These are phyloP conservation scores for Detonula confervacea DNA, from an alignment of 352 stramenopile species.

Conservation along the genomic window DNA sequence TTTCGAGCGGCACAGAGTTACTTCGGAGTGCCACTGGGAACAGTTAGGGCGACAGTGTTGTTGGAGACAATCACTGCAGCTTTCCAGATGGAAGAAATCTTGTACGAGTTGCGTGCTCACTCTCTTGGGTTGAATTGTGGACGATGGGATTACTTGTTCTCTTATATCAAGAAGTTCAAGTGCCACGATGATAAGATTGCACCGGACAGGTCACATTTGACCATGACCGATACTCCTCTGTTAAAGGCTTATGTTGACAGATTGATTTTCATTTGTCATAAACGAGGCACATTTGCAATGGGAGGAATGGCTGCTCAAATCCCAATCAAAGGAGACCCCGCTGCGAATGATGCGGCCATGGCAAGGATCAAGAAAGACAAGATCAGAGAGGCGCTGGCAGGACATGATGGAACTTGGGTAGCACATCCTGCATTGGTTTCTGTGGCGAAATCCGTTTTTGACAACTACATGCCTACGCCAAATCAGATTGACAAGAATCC, in stretches of 20 bases:
- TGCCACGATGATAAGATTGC: slow-evolving; percentile 91
- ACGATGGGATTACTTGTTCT: slow-evolving; percentile 98
- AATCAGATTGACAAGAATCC: slow-evolving; percentile 89
- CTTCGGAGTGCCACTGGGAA: slow-evolving; percentile 90
- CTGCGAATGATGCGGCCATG: slow-evolving; percentile 91
- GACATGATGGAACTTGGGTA: slow-evolving; percentile 96
- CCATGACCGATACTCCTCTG: slow-evolving; percentile 92
- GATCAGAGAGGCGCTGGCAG: slow-evolving; percentile 88
- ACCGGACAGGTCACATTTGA: slow-evolving; percentile 91
- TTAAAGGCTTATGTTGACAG: slow-evolving; percentile 95
- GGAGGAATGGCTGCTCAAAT: slow-evolving; percentile 97
- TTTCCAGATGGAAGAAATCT: slow-evolving; percentile 97
- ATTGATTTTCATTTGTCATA: slow-evolving; percentile 94
- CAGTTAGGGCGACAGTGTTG: slow-evolving; percentile 92
- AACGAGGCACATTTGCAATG: slow-evolving; percentile 94
- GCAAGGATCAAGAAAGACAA: slow-evolving; percentile 91
- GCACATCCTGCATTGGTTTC: slow-evolving; percentile 93
- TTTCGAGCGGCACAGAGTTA: slow-evolving; percentile 93
- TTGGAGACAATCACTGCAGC: slow-evolving; percentile 96
- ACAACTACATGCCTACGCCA: slow-evolving; percentile 90
- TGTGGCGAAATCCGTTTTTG: slow-evolving; percentile 93
- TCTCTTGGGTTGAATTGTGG: slow-evolving; percentile 96
- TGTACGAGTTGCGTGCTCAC: slow-evolving; percentile 95
- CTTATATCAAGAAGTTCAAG: slow-evolving; percentile 95
- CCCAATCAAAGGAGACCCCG: slow-evolving; percentile 92